Evolutionary conservation across 1,139 yeast genomes (phyloP).

Genomic region (Meyerozyma carpophila): DNA sequence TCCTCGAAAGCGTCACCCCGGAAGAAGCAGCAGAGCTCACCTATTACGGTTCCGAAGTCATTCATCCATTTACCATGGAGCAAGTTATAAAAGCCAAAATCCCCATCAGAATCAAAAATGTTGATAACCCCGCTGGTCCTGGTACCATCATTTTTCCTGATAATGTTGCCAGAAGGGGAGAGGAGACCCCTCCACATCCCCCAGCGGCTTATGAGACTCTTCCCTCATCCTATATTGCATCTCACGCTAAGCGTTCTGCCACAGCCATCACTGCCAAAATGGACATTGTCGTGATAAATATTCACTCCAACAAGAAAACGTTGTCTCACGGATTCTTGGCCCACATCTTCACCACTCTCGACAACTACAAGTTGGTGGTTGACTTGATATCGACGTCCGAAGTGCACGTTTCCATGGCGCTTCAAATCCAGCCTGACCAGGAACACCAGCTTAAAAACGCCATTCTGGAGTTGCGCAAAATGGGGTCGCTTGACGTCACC

Average conservation of each 20-base stretch:
- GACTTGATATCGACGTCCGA: constrained; percentile 96
- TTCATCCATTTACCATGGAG: constrained; percentile 98
- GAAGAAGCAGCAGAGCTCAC: constrained; percentile 98
- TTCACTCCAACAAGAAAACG: constrained; percentile 90
- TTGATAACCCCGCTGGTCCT: constrained; percentile 81
- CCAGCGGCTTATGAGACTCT: constrained; percentile 67
- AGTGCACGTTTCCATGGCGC: constrained; percentile 97
- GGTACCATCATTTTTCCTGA: constrained; percentile 96
- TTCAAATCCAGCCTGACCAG: constrained; percentile 66
- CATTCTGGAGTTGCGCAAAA: constrained; percentile 64
- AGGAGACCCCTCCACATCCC: constrained; percentile 90
- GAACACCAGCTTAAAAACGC: constrained; percentile 62
- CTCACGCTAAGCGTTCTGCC: constrained; percentile 67
- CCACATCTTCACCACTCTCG: constrained; percentile 79
- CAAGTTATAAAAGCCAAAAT: constrained; percentile 94
- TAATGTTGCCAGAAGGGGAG: constrained; percentile 78
- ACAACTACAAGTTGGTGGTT: constrained; percentile 79
- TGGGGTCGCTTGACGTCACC: constrained; percentile 87
- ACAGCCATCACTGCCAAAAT: constrained; percentile 96
- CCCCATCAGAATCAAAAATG: constrained; percentile 94
- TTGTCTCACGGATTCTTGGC: constrained; percentile 94
- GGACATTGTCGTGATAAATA: constrained; percentile 84
- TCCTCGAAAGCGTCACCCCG: constrained; percentile 85
- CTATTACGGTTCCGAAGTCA: constrained; percentile 95
- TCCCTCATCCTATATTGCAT: constrained; percentile 40